Base-by-base conservation (phyloP, 345 rosid genomes). In the Aurinia saxatilis region DNA sequence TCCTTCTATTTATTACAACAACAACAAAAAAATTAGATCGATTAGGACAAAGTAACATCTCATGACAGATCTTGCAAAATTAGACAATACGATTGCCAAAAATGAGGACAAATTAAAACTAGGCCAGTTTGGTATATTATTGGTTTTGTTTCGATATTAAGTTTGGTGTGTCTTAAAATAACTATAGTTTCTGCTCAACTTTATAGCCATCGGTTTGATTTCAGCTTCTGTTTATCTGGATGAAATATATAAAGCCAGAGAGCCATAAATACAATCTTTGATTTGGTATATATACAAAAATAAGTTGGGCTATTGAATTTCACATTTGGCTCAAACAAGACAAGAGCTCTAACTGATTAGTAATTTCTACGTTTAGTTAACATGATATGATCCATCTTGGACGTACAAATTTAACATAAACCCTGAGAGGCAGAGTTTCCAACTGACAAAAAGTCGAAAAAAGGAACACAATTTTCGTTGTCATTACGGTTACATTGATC, bases 381-480 rank as follows among this genome's bases (percentile, higher is more conserved):
- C 46, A 68, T 30, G 41, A n/a, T n/a, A n/a, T 34, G 66, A 42
- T 50, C 46, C 60, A 60, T 37, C 50, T 53, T 45, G 66, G 42
- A 60, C 23, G 33, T 7, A 33, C 35, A 33, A 17, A 41, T 50
- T n/a, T 70, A 62, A 37, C 69, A 55, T 70, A 62, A 48, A 48
- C 45, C 57, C 50, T 71, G 25, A 8, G 66, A 71, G 27, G 56
- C 45, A 59, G 75, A 65, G 49, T 57, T 81, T 70, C 76, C 79
- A 25, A 78, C 73, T 0, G 88, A 80, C 14, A 87, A 71, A 78
- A 87, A 87, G 59, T 87, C 82, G 51, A 84, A 61, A 54, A 84
- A 84, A 2, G 72, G 68, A 57, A 74, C 67, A 40, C 57, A 67
- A 15, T 52, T 66, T 31, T 53, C 63, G 13, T 59, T 60, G 18